Base-by-base conservation (phyloP, 75 land plant genomes). In the Cupressus sempervirens region DNA sequence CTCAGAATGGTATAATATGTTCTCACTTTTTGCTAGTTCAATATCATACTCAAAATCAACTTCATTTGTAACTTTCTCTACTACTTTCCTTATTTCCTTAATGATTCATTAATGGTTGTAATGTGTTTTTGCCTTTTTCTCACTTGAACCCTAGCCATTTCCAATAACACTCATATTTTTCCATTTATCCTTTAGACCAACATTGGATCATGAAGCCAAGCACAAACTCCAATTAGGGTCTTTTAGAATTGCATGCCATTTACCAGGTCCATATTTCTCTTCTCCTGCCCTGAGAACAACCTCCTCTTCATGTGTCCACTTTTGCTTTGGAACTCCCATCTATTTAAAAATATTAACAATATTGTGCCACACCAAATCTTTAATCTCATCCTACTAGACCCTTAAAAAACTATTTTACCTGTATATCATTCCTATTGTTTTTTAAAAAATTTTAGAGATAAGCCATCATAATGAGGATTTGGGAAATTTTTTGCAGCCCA, bases 151-250 rank as follows among this genome's bases (percentile, higher is more conserved):
- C 91, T 87, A 88, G 52, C 93, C 96, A 93, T 91, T 92, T 76
- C 91, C 93, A 76, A 91, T 93, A 13, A 92, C 98, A 90, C 92
- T 92, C 91, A 94, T 92, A 87, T 96, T 96, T 84, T 96, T 86
- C 98, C 98, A 96, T 85, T 94, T 96, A 79, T 96, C 98, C 98
- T 96, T 96, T 32, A 94, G 91, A 87, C 94, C 98, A 11, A 96
- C 94, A 88, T 96, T 96, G 73, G 98, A 96, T 38, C 96, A 91
- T 36, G 88, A 87, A 41, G 76, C 82, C 82, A 96, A 88, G 38
- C 91, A 76, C 29, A 56, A 52, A 56, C 91, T 89, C 80, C 92
- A 94, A 76, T 93, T 91, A 0, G 97, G 91, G 84, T 97, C 99
- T 79, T 92, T 94, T 72, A 93, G 93, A 45, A 97, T 97, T 29